These are phyloP conservation scores for Scleromitrula shiraiana DNA, from an alignment of 2,329 filamentous ascomycete genomes.

Conservation along the genomic window DNA sequence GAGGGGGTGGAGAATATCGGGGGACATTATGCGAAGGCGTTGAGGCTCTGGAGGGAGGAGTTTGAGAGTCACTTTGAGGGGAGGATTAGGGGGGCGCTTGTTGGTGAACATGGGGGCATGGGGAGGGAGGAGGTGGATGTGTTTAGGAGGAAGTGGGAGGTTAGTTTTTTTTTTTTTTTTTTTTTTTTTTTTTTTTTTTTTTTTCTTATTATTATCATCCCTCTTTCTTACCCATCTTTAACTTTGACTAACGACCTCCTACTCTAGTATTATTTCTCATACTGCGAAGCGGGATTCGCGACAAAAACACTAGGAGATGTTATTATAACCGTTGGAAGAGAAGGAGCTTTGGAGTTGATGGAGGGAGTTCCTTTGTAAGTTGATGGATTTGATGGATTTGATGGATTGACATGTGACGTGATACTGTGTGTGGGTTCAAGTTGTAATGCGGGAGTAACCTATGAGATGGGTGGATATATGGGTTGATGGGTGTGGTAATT, in stretches of 20 bases:
- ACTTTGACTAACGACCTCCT: background rate
- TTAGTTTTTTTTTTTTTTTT: slow-evolving; percentile 28
- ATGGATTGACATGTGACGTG: no score
- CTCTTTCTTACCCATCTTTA: slow-evolving; percentile 6
- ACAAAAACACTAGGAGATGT: slow-evolving; percentile 66
- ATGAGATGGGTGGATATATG: no score
- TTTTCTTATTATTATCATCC: background rate
- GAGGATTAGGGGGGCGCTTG: slow-evolving; percentile 51
- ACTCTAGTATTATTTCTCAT: slow-evolving; percentile 67
- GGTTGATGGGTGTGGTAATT: background rate
- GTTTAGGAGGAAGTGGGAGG: slow-evolving; percentile 65
- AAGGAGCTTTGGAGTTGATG: slow-evolving; percentile 53
- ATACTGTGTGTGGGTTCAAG: no score
- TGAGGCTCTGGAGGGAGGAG: slow-evolving; percentile 59
- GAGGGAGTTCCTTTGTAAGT: slow-evolving; percentile 57
- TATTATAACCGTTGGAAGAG: slow-evolving; percentile 56
- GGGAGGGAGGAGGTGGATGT: slow-evolving; percentile 54
- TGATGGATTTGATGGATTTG: background rate
- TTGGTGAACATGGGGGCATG: slow-evolving; percentile 50
- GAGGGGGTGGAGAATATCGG: slow-evolving; percentile 66
- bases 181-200: background rate
- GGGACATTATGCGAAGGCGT: slow-evolving; percentile 62
- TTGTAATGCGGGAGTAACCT: no score
- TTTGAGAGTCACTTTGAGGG: slow-evolving; percentile 56
- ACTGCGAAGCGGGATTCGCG: slow-evolving; percentile 66